Percentiles rank a stretch among this genome's conserved stretches.
phyloP scores from a whole-genome alignment of 2,329 filamentous ascomycete genomes.

The Monosporascus sp. region DNA sequence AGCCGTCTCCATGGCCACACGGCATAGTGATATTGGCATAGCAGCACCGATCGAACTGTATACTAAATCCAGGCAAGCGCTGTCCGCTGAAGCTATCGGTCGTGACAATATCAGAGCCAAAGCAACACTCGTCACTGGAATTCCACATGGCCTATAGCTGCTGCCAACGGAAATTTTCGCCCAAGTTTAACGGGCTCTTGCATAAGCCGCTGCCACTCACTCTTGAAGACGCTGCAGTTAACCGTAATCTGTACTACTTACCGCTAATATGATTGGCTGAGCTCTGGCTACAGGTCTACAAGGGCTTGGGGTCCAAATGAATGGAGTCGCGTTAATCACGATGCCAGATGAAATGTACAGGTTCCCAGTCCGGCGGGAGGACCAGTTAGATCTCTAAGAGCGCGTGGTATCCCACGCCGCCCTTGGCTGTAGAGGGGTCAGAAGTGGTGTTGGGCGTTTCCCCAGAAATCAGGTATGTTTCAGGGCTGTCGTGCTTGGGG shows the following conservation, averaged over 20 bases:
- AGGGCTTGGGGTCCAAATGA: conserved; percentile 15
- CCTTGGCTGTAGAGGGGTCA: background rate
- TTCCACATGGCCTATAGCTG: conserved; percentile 11
- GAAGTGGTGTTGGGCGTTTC: background rate
- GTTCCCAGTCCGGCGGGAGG: background rate
- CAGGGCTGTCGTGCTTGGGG: background rate
- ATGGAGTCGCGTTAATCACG: conserved; percentile 4
- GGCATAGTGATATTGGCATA: background rate
- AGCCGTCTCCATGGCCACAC: background rate
- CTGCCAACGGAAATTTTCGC: conserved; percentile 20
- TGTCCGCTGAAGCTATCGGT: background rate
- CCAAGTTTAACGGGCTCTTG: conserved; percentile 15
- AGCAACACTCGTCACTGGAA: conserved; percentile 7
- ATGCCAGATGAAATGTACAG: background rate
- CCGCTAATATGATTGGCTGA: conserved; percentile 18
- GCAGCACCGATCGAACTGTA: background rate
- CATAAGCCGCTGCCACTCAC: conserved; percentile 25
- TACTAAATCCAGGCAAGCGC: background rate
- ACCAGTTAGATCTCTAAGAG: background rate
- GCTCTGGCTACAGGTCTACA: conserved; percentile 12
- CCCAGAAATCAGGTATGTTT: background rate
- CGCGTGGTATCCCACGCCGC: background rate
- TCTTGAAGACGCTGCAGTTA: conserved; percentile 20
- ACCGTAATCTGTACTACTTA: conserved; percentile 18
- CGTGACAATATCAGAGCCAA: background rate